Conservation (phyloP, 441 rosid genomes). For the Oxalis stricta region DNA sequence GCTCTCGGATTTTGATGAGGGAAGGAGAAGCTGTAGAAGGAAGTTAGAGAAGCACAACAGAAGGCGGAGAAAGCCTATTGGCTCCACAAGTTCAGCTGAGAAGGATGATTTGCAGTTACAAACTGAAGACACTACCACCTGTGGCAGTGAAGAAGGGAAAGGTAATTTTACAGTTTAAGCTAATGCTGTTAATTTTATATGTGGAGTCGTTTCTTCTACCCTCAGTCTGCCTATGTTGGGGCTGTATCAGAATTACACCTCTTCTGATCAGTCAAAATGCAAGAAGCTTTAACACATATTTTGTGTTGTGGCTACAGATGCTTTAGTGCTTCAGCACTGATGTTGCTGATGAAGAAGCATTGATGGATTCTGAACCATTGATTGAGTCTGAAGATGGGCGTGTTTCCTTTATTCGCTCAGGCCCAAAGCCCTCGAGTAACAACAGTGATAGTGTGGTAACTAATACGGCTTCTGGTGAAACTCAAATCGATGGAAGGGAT, state of each 20-base stretch:
- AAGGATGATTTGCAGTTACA: slow-evolving; percentile 24
- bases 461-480: slow-evolving; percentile 36
- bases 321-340: slow-evolving; percentile 29
- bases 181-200: background rate
- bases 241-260: background rate
- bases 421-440: slow-evolving; percentile 33
- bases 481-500: slow-evolving; percentile 36
- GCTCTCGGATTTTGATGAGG: slow-evolving; percentile 79
- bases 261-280: no score
- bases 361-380: slow-evolving; percentile 42
- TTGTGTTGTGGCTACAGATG: slow-evolving; percentile 21
- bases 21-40: slow-evolving; percentile 76
- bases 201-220: background rate
- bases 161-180: slow-evolving; percentile 20
- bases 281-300: background rate
- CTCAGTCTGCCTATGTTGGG: background rate
- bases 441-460: slow-evolving; percentile 50
- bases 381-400: slow-evolving; percentile 47
- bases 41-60: slow-evolving; percentile 89
- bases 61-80: slow-evolving; percentile 53
- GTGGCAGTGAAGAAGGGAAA: slow-evolving; percentile 53
- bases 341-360: slow-evolving; percentile 43
- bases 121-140: slow-evolving; percentile 23
- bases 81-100: slow-evolving; percentile 23
- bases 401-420: slow-evolving; percentile 27